Percentiles rank a stretch among this genome's conserved stretches.
These are phyloP conservation scores for Friedmanniomyces simplex DNA, from an alignment of 495 filamentous ascomycete species.

Conservation along the genomic window DNA sequence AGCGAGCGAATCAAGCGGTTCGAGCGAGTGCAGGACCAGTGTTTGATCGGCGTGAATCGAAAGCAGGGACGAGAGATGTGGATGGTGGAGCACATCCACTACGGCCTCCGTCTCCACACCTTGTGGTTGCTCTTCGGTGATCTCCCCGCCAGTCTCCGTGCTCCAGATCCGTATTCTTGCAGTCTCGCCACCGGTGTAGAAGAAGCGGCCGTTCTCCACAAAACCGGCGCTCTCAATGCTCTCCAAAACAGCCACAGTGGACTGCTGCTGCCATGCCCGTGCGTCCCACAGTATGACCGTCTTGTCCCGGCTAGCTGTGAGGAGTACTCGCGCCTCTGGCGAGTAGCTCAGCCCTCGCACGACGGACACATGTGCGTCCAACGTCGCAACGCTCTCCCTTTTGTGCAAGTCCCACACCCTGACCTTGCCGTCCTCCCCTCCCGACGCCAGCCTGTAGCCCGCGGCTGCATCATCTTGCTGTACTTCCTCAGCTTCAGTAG, in stretches of 20 bases:
- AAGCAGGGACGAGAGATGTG: slow-evolving; percentile 53
- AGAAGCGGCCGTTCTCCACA: slow-evolving; percentile 52
- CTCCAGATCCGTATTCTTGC: slow-evolving; percentile 77
- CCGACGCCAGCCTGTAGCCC: slow-evolving; percentile 75
- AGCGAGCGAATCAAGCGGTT: slow-evolving; percentile 25
- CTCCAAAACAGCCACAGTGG: slow-evolving; percentile 76
- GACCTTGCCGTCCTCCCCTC: slow-evolving; percentile 84
- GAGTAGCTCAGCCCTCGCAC: slow-evolving; percentile 78
- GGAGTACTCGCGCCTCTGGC: slow-evolving; percentile 54
- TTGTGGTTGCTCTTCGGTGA: slow-evolving; percentile 57
- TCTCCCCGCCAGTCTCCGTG: slow-evolving; percentile 60
- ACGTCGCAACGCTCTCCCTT: slow-evolving; percentile 60
- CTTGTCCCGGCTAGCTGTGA: slow-evolving; percentile 91
- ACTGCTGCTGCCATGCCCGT: slow-evolving; percentile 69
- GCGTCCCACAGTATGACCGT: slow-evolving; percentile 87
- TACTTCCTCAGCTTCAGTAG: slow-evolving; percentile 36
- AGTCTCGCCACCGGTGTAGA: slow-evolving; percentile 79
- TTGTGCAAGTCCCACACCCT: slow-evolving; percentile 86
- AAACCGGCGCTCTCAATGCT: slow-evolving; percentile 77
- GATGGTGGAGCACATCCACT: slow-evolving; percentile 55
- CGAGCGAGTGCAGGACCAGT: slow-evolving; percentile 57
- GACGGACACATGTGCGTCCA: slow-evolving; percentile 89
- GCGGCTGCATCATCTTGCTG: slow-evolving; percentile 33
- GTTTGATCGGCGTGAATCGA: slow-evolving; percentile 87
- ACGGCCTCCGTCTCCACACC: slow-evolving; percentile 69